Evolutionary conservation across 768 basidiomycete genomes (phyloP).

Genomic region (Leccinum longicurvipes): DNA sequence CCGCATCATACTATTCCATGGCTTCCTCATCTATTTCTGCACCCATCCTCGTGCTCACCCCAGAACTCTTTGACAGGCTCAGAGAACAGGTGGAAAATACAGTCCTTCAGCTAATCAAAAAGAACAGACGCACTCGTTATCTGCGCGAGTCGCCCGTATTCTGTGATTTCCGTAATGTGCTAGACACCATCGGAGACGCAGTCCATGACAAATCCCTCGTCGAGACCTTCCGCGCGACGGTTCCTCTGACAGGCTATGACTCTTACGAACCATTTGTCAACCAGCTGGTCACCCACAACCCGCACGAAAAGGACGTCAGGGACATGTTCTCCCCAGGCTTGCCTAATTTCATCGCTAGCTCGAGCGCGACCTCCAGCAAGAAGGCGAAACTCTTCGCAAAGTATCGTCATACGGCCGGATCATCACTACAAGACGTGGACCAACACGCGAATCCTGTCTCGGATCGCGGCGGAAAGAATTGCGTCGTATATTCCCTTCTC

Average conservation of each 20-base stretch:
- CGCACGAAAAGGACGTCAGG: conserved; percentile 10
- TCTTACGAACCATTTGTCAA: conserved; percentile 17
- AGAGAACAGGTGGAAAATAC: conserved; percentile 6
- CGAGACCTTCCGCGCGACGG: conserved; percentile 10
- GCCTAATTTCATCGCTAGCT: conserved; percentile 18
- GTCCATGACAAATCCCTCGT: conserved; percentile 4
- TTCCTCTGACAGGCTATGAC: conserved; percentile 23
- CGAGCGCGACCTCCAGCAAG: conserved; percentile 19
- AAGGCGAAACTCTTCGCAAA: conserved; percentile 19
- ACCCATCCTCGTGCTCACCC: neutral
- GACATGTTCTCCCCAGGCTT: conserved; percentile 23
- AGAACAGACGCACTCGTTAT: conserved; percentile 15
- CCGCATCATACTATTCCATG: conserved; percentile 12
- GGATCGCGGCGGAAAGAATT: conserved; percentile 19
- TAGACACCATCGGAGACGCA: conserved; percentile 1
- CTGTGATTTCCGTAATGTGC: conserved; percentile 9
- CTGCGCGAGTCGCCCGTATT: conserved; percentile 13
- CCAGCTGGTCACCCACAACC: conserved; percentile 4
- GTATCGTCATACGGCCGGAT: conserved; percentile 7
- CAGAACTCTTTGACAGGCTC: neutral
- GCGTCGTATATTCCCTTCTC: conserved; percentile 19
- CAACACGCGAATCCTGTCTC: conserved; percentile 12
- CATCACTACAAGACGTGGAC: conserved; percentile 12
- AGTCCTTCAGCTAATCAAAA: conserved; percentile 8
- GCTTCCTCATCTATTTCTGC: neutral